Evolutionary conservation across 495 filamentous ascomycete species (phyloP), one percentile per base, ranked within the genome.

Genomic region (Talaromyces thailandensis): DNA sequence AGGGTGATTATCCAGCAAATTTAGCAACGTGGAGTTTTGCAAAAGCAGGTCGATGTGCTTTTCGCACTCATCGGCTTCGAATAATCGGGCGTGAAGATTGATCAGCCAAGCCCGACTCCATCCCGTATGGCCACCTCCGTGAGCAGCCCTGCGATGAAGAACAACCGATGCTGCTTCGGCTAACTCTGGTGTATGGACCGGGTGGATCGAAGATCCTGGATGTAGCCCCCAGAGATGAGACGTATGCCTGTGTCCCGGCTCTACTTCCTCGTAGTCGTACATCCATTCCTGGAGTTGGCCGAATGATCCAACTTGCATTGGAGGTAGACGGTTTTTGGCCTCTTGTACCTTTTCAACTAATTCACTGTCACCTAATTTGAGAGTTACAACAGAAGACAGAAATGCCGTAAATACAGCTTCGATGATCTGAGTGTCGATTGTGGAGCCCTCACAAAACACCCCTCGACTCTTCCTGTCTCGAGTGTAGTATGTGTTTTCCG

Each of bases 271-370:
- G 28, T 79, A 81, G 56, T 82, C 80, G 26, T 65, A 24, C 18
- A 70, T 67, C 80, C 81, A 82, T 69, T 82, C 80, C 51, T 79
- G 76, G 16, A 81, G 70, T 58, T 78, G 74, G 0, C 80, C 79
- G 11, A 63, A 70, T 16, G 70, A 64, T 35, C 75, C 74, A n/a
- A 75, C 72, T 2, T 68, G 66, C 64, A 73, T 67, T 12, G 68
- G 70, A n/a, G 64, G 71, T 11, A 79, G 65, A 25, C 67, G 67
- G 24, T 62, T 43, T 48, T 60, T 60, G 2, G 67, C 58, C n/a
- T 55, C n/a, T 2, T 64, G 50, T 1, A 67, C 67, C 9, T 48
- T 8, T 1, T 56, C 53, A 1, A 72, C 53, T 1, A 75, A 67
- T 2, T 63, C 29, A 53, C 72, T 66, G 3, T 65, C 61, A 4